Conservation (phyloP, 345 rosid species). For the Heritiera littoralis region DNA sequence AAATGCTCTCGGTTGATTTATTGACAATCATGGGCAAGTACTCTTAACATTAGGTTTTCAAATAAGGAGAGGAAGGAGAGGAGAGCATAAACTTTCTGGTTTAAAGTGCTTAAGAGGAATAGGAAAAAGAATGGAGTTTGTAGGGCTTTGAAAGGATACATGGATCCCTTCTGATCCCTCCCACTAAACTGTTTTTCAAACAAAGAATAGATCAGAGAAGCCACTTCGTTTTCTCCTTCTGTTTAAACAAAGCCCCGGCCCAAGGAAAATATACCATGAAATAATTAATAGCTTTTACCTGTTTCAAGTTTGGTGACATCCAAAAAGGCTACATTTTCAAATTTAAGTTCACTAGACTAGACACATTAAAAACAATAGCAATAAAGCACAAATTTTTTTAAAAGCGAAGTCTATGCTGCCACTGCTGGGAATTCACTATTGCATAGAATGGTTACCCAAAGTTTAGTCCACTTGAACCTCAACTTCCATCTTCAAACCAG, state of each 20-base stretch:
- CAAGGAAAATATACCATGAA: neutral
- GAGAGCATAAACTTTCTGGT: too few species aligned
- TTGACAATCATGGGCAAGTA: too few species aligned
- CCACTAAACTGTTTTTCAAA: neutral
- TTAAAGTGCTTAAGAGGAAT: too few species aligned
- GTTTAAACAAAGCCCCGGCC: too few species aligned
- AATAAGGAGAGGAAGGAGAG: too few species aligned
- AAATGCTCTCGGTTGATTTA: too few species aligned
- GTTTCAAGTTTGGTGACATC: neutral
- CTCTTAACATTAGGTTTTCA: too few species aligned
- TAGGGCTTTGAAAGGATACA: too few species aligned
- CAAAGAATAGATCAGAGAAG: neutral
- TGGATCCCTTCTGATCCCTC: neutral
- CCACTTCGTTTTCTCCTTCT: neutral
- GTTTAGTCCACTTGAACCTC: slow-evolving; percentile 77
- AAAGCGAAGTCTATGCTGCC: neutral
- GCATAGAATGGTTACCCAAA: neutral
- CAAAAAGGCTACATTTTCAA: neutral
- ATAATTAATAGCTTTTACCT: neutral
- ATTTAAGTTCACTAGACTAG: neutral
- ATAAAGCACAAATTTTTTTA: neutral
- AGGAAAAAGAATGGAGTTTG: too few species aligned
- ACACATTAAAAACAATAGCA: neutral
- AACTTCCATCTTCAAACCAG: slow-evolving; percentile 66
- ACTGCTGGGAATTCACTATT: neutral